Base-by-base conservation (phyloP, 192 early-diverging fungal species). In the Haplosporangium gracile region DNA sequence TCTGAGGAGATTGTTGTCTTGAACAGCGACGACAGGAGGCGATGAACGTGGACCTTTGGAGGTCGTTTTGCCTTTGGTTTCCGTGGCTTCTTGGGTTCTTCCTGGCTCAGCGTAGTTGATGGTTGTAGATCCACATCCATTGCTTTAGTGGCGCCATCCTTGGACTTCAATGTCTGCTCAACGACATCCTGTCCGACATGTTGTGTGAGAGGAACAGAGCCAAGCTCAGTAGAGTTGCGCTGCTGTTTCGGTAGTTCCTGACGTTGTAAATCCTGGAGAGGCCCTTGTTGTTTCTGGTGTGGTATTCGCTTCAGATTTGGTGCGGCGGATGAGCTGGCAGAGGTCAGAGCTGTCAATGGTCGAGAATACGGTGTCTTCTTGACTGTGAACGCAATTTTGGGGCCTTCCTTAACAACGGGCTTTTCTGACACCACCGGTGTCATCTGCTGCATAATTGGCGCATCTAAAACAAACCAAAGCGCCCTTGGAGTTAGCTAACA, bases 311-410 rank as follows among this genome's bases (percentile, higher is more conserved):
- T 45, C 43, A n/a, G 40, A 45, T 45, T 4, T 11, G 15, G 42
- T 2, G 60, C 11, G 29, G 9, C 29, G 20, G 71, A 8, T 49
- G 43, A 45, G 15, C 24, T 40, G 10, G 69, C 20, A 10, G 38
- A 76, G 26, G 53, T 51, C 26, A 13, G 43, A 29, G 60, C 60
- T 24, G 57, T 65, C 15, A 72, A 5, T 38, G 82, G 68, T 72
- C 68, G 69, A 5, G 42, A 13, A 32, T 79, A 76, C 1, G 82
- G 53, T 0, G 77, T 63, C n/a, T 60, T 84, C 29, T 42, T 47
- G 70, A 85, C 42, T 5, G 83, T 69, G 39, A 85, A 85, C 5
- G 78, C 69, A 38, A 85, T 68, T 47, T 15, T 80, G 5, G 83
- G 83, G n/a, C 74, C 75, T 15, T 69, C 47, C 22, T 68, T 26